Evolutionary conservation across 1,284 basidiomycete species (phyloP).

Genomic region (Malassezia cuniculi): DNA sequence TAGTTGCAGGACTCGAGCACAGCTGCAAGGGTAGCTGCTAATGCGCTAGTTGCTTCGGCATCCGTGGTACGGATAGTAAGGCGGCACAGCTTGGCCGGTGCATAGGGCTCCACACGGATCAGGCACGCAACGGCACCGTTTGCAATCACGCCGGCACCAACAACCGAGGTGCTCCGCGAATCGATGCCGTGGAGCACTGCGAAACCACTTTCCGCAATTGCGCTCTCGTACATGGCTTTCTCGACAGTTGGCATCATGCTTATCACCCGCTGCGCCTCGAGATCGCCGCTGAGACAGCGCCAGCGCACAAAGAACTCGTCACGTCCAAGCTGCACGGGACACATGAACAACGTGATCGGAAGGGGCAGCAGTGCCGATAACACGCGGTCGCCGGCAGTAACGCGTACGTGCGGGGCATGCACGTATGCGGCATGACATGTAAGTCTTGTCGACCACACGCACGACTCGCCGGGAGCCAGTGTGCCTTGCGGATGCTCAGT

Average conservation of each 20-base stretch:
- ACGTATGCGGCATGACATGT: no score
- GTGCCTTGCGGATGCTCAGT: no score
- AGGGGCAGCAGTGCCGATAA: no score
- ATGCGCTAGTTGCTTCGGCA: slow-evolving; percentile 51
- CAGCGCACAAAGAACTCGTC: slow-evolving; percentile 92
- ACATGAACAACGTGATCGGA: slow-evolving; percentile 78
- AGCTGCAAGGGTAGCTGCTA: no score
- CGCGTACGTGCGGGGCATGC: no score
- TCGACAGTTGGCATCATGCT: slow-evolving; percentile 67
- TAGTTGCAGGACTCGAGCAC: neutral
- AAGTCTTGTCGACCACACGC: no score
- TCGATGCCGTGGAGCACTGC: slow-evolving; percentile 57
- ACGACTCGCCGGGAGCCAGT: no score
- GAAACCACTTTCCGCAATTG: slow-evolving; percentile 64
- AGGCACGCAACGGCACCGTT: slow-evolving; percentile 91
- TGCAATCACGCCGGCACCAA: slow-evolving; percentile 73
- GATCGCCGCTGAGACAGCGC: slow-evolving; percentile 59
- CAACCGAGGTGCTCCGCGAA: slow-evolving; percentile 61
- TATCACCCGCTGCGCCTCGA: slow-evolving; percentile 81
- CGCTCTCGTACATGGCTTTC: slow-evolving; percentile 57
- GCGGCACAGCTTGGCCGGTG: slow-evolving; percentile 83
- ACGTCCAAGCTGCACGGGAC: slow-evolving; percentile 69
- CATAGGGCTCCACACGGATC: slow-evolving; percentile 82
- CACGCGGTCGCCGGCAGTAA: no score
- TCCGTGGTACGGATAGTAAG: slow-evolving; percentile 90